Base-by-base conservation (phyloP, 495 filamentous ascomycete species). In the Aspergillus cristatus region DNA sequence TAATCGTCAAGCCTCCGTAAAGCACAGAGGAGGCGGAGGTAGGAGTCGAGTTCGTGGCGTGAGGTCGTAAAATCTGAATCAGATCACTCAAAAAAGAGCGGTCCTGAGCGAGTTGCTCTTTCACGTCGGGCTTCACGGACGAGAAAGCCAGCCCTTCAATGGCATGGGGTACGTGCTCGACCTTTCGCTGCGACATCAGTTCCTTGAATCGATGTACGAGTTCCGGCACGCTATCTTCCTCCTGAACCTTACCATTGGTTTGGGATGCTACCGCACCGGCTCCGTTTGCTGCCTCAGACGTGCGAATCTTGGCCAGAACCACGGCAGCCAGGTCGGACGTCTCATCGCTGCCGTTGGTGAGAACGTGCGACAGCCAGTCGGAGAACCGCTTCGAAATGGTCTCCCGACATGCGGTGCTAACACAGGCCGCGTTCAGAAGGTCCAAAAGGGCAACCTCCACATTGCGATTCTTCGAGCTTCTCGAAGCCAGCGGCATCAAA, bases 121-220 rank as follows among this genome's bases (percentile, higher is more conserved):
- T 95, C 37, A 94, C 75, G 28, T 70, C 75, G 6, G 89, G 76
- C 48, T 84, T 82, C 14, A 95, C 68, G 4, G 88, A 91, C 3
- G 84, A 76, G 55, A 90, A 96, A 15, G 90, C 91, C 39, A 98
- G 66, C n/a, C 89, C 93, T 55, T 98, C 91, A 20, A 98, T 75
- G 3, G 86, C 80, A 48, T 78, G 73, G 31, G 83, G 67, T 30
- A 67, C 63, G 29, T 66, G 65, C 37, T 72, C 65, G 39, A 75
- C 68, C 28, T 76, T 67, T 28, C 72, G 65, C 25, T 70, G 74
- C 26, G 82, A 54, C 43, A 95, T 77, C 67, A 90, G 76, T 43
- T 70, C 70, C 53, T 79, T 86, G 52, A 98, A 90, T 57, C 79
- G 76, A 41, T 73, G 65, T 22, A 89, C 79, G 28, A 96, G 68